Evolutionary conservation across 805 yeast genomes (phyloP).

Genomic region (Kurtzmaniella cleridarum): DNA sequence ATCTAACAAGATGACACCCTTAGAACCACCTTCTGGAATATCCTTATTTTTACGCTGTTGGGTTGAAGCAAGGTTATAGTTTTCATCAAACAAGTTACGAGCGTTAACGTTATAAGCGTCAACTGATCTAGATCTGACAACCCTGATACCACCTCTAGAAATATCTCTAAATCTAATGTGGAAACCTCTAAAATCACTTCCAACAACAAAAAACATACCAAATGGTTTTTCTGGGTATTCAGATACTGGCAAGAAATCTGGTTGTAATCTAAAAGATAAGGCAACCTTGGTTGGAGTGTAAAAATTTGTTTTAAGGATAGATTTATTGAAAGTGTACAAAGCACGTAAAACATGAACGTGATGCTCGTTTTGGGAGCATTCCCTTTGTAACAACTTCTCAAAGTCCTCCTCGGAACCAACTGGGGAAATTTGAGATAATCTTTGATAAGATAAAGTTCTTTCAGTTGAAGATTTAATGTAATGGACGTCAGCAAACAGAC

Average conservation of each 20-base stretch:
- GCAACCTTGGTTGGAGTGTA: conserved; percentile 94
- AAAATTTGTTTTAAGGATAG: conserved; percentile 89
- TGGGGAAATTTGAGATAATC: conserved; percentile 72
- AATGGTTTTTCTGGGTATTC: conserved; percentile 92
- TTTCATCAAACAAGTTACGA: conserved; percentile 90
- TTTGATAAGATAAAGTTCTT: conserved; percentile 80
- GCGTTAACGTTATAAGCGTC: conserved; percentile 85
- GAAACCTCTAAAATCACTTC: conserved; percentile 95
- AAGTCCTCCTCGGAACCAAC: conserved; percentile 74
- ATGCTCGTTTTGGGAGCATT: conserved; percentile 76
- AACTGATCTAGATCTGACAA: conserved; percentile 77
- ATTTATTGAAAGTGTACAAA: conserved; percentile 75
- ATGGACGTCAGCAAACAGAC: conserved; percentile 88
- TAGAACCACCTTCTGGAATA: conserved; percentile 98
- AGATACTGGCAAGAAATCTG: conserved; percentile 71
- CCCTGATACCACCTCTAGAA: conserved; percentile 97
- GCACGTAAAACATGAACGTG: conserved; percentile 77
- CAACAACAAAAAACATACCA: conserved; percentile 94
- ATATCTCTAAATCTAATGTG: conserved; percentile 95
- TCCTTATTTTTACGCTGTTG: conserved; percentile 97
- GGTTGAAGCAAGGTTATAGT: conserved; percentile 90
- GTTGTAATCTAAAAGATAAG: conserved; percentile 83
- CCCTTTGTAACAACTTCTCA: conserved; percentile 56
- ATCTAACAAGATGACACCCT: conserved; percentile 89
- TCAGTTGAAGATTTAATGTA: conserved; percentile 68